Conservation (phyloP, 75 land plant genomes). For the Sequoia sempervirens region DNA sequence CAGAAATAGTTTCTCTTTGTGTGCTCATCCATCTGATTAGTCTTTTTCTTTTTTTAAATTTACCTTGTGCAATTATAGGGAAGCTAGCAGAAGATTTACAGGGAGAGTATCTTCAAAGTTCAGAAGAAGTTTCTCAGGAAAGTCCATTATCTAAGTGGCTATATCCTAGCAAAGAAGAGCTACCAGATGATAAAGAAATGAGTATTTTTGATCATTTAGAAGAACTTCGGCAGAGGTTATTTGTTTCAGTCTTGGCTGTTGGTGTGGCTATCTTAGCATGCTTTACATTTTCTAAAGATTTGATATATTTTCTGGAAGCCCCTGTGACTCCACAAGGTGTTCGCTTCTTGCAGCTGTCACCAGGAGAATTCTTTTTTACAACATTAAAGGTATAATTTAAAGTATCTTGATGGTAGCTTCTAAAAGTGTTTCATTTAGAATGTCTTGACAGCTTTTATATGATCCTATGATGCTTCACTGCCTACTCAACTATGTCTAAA, state of each 20-base stretch:
- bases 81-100: not conserved
- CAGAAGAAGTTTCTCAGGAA: slow-evolving; percentile 11
- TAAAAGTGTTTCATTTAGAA: not conserved
- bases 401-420: not conserved
- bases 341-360: slow-evolving; percentile 89
- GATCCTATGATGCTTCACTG: not conserved
- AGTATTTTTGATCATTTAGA: slow-evolving; percentile 93
- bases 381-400: slow-evolving; percentile 71
- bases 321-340: slow-evolving; percentile 93
- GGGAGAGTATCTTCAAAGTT: not conserved
- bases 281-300: slow-evolving; percentile 87
- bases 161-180: slow-evolving; percentile 89
- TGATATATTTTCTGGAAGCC: slow-evolving; percentile 82
- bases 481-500: not conserved
- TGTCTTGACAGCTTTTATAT: not conserved
- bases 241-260: slow-evolving; percentile 86
- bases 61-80: not conserved
- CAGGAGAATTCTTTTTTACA: slow-evolving; percentile 98
- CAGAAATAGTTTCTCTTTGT: not conserved
- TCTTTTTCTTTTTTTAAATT: not conserved
- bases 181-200: slow-evolving; percentile 99
- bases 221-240: slow-evolving; percentile 80
- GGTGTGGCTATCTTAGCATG: slow-evolving; percentile 90
- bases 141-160: slow-evolving; percentile 69
- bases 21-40: not conserved